Evolutionary conservation across 352 stramenopile species (phyloP).

Genomic region (Phytophthora rubi): DNA sequence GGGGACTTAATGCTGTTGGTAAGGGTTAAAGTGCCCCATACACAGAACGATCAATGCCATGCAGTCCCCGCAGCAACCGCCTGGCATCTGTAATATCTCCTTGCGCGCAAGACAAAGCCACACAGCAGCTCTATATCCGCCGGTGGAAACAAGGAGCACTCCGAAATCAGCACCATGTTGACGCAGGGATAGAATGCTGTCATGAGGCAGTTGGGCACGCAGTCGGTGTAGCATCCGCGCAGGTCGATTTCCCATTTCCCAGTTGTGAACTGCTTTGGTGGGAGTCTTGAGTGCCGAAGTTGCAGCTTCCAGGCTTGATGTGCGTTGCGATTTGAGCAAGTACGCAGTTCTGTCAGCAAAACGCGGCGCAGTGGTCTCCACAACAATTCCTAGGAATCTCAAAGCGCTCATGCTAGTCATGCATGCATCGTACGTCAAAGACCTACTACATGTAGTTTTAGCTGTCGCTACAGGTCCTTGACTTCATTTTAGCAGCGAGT

Average conservation of each 20-base stretch:
- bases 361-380: slow-evolving; percentile 35
- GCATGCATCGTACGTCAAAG: slow-evolving; percentile 4
- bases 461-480: not conserved
- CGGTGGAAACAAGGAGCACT: slow-evolving; percentile 2
- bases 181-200: slow-evolving; percentile 39
- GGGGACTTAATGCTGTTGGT: not conserved
- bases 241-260: slow-evolving; percentile 26
- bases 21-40: no score
- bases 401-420: slow-evolving; percentile 28
- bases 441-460: not conserved
- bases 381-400: slow-evolving; percentile 41
- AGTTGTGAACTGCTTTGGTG: not conserved
- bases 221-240: slow-evolving; percentile 31
- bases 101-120: slow-evolving; percentile 34
- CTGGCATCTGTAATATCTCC: slow-evolving; percentile 47
- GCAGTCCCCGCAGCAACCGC: slow-evolving; percentile 33
- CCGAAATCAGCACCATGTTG: slow-evolving; percentile 41
- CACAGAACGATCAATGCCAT: slow-evolving; percentile 26
- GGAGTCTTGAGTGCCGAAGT: slow-evolving; percentile 4
- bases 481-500: not conserved
- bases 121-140: not conserved
- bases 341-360: slow-evolving; percentile 43
- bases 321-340: slow-evolving; percentile 56
- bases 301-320: slow-evolving; percentile 43
- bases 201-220: slow-evolving; percentile 43